Evolutionary conservation across 257 asterid species (phyloP), one percentile per base, ranked within the genome.

Genomic region (Parsonsia alboflavescens): DNA sequence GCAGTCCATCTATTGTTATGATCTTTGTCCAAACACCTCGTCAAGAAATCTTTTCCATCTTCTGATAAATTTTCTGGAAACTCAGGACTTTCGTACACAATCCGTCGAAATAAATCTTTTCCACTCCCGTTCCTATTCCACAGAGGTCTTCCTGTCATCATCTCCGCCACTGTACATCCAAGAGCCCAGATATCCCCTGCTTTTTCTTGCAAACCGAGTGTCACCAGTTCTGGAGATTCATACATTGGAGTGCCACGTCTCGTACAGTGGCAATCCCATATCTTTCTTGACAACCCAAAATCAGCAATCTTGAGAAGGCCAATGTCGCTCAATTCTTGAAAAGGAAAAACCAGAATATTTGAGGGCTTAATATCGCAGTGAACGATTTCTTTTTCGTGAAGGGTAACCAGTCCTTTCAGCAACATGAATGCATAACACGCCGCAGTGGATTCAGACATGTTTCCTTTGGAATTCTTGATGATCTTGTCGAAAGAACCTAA

Each of bases 281-380:
- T 54, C 10, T 54, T 49, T 67, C 26, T 49, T 0, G 79, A 62
- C 13, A 61, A 70, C 30, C 82, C 82, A 28, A 73, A 73, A 45
- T 78, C 81, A 4, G 67, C 81, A 19, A 78, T 48, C 48, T 73
- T 78, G 0, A 78, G 68, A 28, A 19, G 41, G 70, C 13, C 5
- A 12, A 19, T 2, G 33, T 72, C 33, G 19, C 7, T 4, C 22
- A 62, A 7, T 28, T 42, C 63, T 8, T 22, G n/a, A 0, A 6
- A 0, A 1, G 78, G 70, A 21, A 70, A 75, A 15, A 63, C 50
- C 2, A 79, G 72, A 2, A 79, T 3, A 53, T 79, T 79, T 9
- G 28, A 52, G 1, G 71, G 83, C 49, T 79, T 79, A 2, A 75
- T 11, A 65, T 79, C 80, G n/a, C 74, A 70, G n/a, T 79, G 80